Base-by-base conservation (phyloP, 352 stramenopile species). In the Pythium dissotocum region DNA sequence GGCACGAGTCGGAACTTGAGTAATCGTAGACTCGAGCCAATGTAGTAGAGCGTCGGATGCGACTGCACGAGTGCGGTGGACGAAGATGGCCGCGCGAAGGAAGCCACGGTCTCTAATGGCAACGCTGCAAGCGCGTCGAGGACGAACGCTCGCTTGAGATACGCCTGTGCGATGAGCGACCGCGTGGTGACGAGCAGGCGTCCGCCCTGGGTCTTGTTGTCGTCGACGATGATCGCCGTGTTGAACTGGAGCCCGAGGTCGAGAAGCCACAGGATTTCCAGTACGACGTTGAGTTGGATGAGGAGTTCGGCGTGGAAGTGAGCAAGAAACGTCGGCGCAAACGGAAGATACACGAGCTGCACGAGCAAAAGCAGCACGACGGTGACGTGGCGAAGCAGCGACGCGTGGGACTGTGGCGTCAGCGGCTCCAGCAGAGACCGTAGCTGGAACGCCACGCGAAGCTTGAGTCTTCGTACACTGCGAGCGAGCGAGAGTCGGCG, bases 321-420 rank as follows among this genome's bases (percentile, higher is more conserved):
- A 6, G n/a, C 30, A 10, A 67, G 32, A 8, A 61, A 54, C 24
- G 35, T 56, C 10, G 51, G 18, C 4, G 61, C 61, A 42, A 67
- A 67, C 10, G 61, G 61, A 21, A 54, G 52, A 44, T 61, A 67
- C 24, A 61, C 10, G 12, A 60, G 24, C 53, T 67, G 61, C 0
- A 55, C 40, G 36, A 33, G 4, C n/a, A 67, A 28, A 8, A 65
- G 36, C 7, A 16, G n/a, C 9, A 67, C 33, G 12, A 61, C 49
- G 26, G 32, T 9, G 2, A 32, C 0, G 14, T 59, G 51, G 51
- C 49, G 61, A 6, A 55, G 6, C 12, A 38, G 7, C 5, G 61
- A 21, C 4, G 36, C n/a, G 8, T 4, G 12, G 0, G 32, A 55
- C 2, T 36, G 21, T 2, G 59, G 59, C 32, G 48, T 38, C 7